A percentile compares a stretch with the other conserved stretches of the same genome.
These are phyloP conservation scores for Penicillium tannophilum DNA, from an alignment of 495 filamentous ascomycete species.

Conservation along the genomic window DNA sequence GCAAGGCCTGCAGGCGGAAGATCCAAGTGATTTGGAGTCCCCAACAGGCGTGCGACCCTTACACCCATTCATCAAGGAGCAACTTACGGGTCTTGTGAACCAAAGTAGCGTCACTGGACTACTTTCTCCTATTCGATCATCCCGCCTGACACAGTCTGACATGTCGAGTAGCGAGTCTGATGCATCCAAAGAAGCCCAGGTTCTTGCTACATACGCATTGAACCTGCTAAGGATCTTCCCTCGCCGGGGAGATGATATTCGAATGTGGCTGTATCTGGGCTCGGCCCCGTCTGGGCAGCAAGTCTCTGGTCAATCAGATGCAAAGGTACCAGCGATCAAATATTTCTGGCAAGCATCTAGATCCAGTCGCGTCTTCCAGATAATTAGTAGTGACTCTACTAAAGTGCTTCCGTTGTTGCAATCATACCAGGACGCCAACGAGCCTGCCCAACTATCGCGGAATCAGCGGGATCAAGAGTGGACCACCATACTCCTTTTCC, in stretches of 20 bases:
- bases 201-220: constrained; percentile 84
- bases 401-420: constrained; percentile 61
- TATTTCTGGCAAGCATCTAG: constrained; percentile 85
- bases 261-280: constrained; percentile 90
- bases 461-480: constrained; percentile 69
- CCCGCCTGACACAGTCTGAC: constrained; percentile 30
- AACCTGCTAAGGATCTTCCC: constrained; percentile 88
- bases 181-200: constrained; percentile 61
- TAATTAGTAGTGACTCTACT: constrained; percentile 60
- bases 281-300: constrained; percentile 56
- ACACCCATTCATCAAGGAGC: constrained; percentile 58
- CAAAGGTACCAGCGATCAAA: constrained; percentile 70
- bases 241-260: constrained; percentile 79
- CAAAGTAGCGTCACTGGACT: constrained; percentile 65
- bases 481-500: constrained; percentile 85
- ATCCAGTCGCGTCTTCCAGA: constrained; percentile 65
- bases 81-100: constrained; percentile 65
- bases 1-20: constrained; percentile 55
- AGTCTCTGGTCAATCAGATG: constrained; percentile 36
- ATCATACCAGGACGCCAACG: constrained; percentile 28
- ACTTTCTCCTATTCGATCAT: constrained; percentile 46
- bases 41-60: constrained; percentile 38
- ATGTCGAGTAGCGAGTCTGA: constrained; percentile 28
- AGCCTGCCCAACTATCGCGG: constrained; percentile 20
- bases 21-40: constrained; percentile 36